Conservation (phyloP, 2,329 filamentous ascomycete species). For the Trichoderma semiorbis region DNA sequence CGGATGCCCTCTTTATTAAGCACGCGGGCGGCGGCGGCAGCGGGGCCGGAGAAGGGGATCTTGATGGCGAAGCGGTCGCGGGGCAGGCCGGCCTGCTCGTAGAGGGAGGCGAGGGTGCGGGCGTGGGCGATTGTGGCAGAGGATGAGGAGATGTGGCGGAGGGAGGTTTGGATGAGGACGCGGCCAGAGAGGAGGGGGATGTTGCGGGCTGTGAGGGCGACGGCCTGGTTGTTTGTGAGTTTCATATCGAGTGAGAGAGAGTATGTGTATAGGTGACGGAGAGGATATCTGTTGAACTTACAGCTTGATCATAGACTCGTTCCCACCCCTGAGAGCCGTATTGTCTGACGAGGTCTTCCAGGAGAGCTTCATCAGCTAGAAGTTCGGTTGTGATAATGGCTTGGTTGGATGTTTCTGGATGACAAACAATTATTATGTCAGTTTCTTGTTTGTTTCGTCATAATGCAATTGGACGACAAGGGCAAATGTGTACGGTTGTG, state of each 20-base stretch:
- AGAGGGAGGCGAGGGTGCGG: slow-evolving; percentile 21
- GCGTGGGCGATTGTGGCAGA: slow-evolving; percentile 22
- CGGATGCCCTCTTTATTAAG: slow-evolving; percentile 25
- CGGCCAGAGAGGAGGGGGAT: slow-evolving; percentile 22
- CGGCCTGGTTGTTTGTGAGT: slow-evolving; percentile 3
- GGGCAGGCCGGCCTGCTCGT: slow-evolving; percentile 20
- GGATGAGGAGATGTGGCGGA: slow-evolving; percentile 19
- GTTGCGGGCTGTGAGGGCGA: slow-evolving; percentile 24
- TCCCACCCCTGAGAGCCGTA: slow-evolving; percentile 23
- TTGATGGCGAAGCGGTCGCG: slow-evolving; percentile 25
- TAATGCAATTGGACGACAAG: background rate
- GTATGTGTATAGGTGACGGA: background rate
- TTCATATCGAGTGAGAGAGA: no score
- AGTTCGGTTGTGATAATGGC: slow-evolving; percentile 22
- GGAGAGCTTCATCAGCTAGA: slow-evolving; percentile 14
- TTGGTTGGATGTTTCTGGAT: slow-evolving; percentile 23
- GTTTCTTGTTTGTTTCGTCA: background rate
- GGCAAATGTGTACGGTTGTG: slow-evolving; percentile 21
- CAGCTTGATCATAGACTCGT: slow-evolving; percentile 21
- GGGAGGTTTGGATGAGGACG: slow-evolving; percentile 25
- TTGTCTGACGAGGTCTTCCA: slow-evolving; percentile 18
- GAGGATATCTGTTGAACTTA: background rate
- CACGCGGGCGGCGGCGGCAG: slow-evolving; percentile 19
- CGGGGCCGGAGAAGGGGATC: slow-evolving; percentile 24
- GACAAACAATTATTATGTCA: background rate